These are phyloP conservation scores for Sherardia arvensis DNA, from an alignment of 257 asterid genomes.

Conservation along the genomic window DNA sequence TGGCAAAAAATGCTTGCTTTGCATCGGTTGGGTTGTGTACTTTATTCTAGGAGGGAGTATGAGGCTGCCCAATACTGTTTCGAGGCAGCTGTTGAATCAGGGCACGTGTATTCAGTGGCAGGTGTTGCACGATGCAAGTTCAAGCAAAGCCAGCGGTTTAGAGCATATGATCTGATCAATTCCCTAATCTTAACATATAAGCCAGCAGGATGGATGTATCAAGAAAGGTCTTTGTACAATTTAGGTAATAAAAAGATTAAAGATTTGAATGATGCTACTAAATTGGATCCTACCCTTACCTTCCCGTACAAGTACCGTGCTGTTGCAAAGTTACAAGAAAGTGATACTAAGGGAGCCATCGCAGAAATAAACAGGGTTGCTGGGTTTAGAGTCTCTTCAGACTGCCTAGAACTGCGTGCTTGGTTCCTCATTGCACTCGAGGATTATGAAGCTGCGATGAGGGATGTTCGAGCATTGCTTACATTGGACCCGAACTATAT, in stretches of 20 bases:
- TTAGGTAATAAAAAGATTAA: slow-evolving; percentile 28
- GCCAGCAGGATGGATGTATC: slow-evolving; percentile 45
- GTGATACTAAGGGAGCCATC: slow-evolving; percentile 29
- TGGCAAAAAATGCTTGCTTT: slow-evolving; percentile 37
- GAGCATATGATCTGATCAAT: slow-evolving; percentile 28
- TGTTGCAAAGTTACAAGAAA: slow-evolving; percentile 33
- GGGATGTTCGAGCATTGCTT: slow-evolving; percentile 38
- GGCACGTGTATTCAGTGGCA: slow-evolving; percentile 34
- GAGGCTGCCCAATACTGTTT: slow-evolving; percentile 32
- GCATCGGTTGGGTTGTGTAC: slow-evolving; percentile 41
- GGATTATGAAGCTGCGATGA: slow-evolving; percentile 36
- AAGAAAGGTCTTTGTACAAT: slow-evolving; percentile 38
- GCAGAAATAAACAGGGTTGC: slow-evolving; percentile 31
- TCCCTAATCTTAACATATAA: slow-evolving; percentile 22
- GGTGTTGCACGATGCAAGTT: slow-evolving; percentile 37
- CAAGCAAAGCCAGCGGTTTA: slow-evolving; percentile 32
- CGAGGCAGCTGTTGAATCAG: slow-evolving; percentile 33
- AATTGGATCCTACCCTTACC: slow-evolving; percentile 37
- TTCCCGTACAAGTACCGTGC: slow-evolving; percentile 43
- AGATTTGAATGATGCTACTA: slow-evolving; percentile 39
- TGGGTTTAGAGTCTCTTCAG: slow-evolving; percentile 39
- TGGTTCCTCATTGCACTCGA: slow-evolving; percentile 36
- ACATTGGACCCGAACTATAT: slow-evolving; percentile 38
- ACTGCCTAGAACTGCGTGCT: slow-evolving; percentile 39
- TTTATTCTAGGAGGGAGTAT: slow-evolving; percentile 31